Conservation (phyloP, 1,139 yeast genomes). For the Candida anutae region DNA sequence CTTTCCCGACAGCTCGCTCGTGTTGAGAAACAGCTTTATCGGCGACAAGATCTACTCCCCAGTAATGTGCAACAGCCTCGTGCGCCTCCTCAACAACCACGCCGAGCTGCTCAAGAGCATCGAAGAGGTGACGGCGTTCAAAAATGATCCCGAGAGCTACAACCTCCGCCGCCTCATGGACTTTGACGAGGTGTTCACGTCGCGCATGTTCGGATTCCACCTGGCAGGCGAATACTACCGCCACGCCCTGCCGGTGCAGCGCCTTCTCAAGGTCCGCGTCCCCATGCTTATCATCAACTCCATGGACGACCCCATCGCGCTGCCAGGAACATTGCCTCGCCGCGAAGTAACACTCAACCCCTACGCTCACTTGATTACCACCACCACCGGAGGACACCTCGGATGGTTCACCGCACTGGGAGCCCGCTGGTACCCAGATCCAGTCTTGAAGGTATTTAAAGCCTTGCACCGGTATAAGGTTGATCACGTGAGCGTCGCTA, state of each 20-base stretch:
- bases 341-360: slow-evolving; percentile 61
- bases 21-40: slow-evolving; percentile 30
- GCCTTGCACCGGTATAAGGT: slow-evolving; percentile 23
- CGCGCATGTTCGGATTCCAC: slow-evolving; percentile 65
- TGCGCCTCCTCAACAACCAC: slow-evolving; percentile 38
- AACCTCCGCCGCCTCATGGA: slow-evolving; percentile 32
- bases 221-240: slow-evolving; percentile 69
- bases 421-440: slow-evolving; percentile 45
- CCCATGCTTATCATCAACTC: slow-evolving; percentile 46
- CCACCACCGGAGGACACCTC: slow-evolving; percentile 81
- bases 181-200: slow-evolving; percentile 69
- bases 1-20: slow-evolving; percentile 44
- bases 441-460: slow-evolving; percentile 27
- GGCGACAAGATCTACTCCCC: slow-evolving; percentile 48
- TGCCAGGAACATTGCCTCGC: slow-evolving; percentile 48
- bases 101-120: slow-evolving; percentile 18
- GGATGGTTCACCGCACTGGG: slow-evolving; percentile 45
- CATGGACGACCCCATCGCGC: slow-evolving; percentile 53
- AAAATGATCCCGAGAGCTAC: slow-evolving; percentile 25
- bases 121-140: slow-evolving; percentile 21
- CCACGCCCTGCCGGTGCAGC: slow-evolving; percentile 55
- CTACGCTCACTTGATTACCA: slow-evolving; percentile 54
- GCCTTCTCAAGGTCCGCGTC: slow-evolving; percentile 42
- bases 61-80: slow-evolving; percentile 43
- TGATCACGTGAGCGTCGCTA: slow-evolving; percentile 8